A percentile compares a stretch with the other conserved stretches of the same genome.
Evolutionary conservation across 805 yeast species (phyloP).

Genomic region (Cyberlindnera xishuangbannaensis): DNA sequence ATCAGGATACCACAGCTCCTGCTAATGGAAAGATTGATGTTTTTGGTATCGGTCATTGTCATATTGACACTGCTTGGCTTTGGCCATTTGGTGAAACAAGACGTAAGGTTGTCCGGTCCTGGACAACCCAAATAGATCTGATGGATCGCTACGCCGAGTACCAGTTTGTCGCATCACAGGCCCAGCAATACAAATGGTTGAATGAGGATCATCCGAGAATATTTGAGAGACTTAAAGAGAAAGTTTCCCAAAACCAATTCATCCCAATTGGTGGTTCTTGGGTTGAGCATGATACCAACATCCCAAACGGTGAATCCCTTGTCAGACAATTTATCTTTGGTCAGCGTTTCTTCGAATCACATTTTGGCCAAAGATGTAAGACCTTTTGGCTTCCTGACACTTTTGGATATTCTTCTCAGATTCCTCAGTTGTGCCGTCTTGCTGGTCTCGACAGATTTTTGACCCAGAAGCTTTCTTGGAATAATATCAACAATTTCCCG

Average conservation of each 20-base stretch:
- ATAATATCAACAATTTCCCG: constrained; percentile 88
- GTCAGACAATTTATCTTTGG: constrained; percentile 87
- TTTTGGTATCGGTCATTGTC: constrained; percentile 89
- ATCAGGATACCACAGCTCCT: constrained; percentile 32
- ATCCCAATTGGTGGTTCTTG: constrained; percentile 95
- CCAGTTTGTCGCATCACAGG: constrained; percentile 91
- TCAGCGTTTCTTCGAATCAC: constrained; percentile 73
- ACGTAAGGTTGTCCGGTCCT: constrained; percentile 86
- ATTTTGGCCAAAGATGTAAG: constrained; percentile 71
- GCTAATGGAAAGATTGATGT: constrained; percentile 46
- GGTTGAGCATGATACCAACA: constrained; percentile 96
- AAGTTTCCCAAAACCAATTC: constrained; percentile 67
- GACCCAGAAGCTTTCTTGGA: constrained; percentile 95
- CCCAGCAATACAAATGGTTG: constrained; percentile 94
- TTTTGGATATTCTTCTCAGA: constrained; percentile 92
- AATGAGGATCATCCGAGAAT: constrained; percentile 80
- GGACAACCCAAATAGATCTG: constrained; percentile 87
- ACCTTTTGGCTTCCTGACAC: constrained; percentile 97
- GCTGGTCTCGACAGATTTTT: constrained; percentile 81
- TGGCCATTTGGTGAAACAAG: constrained; percentile 99
- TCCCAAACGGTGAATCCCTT: constrained; percentile 92
- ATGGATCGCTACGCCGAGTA: constrained; percentile 90
- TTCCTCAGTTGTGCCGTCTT: constrained; percentile 87
- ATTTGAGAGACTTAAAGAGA: constrained; percentile 51
- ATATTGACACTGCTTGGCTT: constrained; percentile 96